Evolutionary conservation across 1,139 yeast genomes (phyloP), one percentile per base, ranked within the genome.

Genomic region (Zygoascus sp.): DNA sequence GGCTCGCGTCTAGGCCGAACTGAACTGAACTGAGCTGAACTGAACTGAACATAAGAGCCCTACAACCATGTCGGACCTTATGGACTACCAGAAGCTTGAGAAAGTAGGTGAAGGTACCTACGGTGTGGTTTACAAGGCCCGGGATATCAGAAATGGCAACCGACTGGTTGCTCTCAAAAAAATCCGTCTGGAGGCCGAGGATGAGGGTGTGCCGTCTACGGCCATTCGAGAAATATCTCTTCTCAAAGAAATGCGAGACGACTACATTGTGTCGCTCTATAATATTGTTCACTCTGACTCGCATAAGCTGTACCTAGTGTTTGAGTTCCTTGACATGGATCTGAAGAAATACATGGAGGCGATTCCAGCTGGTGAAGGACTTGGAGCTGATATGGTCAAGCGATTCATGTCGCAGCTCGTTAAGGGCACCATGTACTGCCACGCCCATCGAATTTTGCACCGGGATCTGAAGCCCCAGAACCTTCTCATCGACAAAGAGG

Each of bases 121-220:
- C 64, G 99, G 98, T 54, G 98, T 92, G 47, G 99, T 92, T 21
- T 94, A 92, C 70, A 92, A 92, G 67, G 98, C 98, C 2, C 74
- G 88, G 40, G 97, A 92, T 64, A 79, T 85, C 49, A 82, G 83
- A 55, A 90, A 92, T 67, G 86, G 87, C 60, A 89, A 90, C 70
- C 74, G 97, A 46, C 79, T 90, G 22, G 98, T 92, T 40, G 99
- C 99, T 0, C 72, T 94, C 58, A 92, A 92, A 67, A 92, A 92
- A 69, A 92, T 92, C 66, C 78, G 98, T 50, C 74, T 94, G 48
- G 99, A 94, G 64, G 88, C 95, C 40, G 98, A 94, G 67, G 97
- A 90, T 67, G 98, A 92, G 68, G 99, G 99, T 37, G 97, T 92
- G 30, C 98, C 98, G 5, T 87, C 96, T 16, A 94, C 99, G 0